Evolutionary conservation across 768 basidiomycete genomes (phyloP).

Genomic region (Phylloporus sp.): DNA sequence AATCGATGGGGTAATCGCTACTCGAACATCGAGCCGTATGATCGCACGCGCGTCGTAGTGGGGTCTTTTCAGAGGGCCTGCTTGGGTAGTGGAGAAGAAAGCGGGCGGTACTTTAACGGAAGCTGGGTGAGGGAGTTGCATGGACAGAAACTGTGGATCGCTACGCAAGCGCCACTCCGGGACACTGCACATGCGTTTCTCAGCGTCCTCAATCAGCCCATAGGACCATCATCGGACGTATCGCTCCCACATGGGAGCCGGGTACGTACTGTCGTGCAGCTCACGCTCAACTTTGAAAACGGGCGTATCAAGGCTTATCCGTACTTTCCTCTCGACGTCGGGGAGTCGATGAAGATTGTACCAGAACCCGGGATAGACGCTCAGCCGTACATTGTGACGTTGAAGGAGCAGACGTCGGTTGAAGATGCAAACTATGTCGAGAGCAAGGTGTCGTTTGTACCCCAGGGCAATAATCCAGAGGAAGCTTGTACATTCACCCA

Average conservation of each 20-base stretch:
- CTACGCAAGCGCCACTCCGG: constrained; percentile 76
- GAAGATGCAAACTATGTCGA: constrained; percentile 57
- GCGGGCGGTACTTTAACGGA: constrained; percentile 71
- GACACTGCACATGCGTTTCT: constrained; percentile 73
- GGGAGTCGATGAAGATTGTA: constrained; percentile 44
- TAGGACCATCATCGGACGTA: constrained; percentile 32
- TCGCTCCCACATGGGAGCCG: constrained; percentile 36
- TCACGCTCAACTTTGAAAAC: constrained; percentile 69
- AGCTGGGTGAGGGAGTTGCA: constrained; percentile 77
- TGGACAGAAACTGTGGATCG: constrained; percentile 80
- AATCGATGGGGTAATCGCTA: constrained; percentile 65
- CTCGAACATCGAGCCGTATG: constrained; percentile 70
- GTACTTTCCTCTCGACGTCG: constrained; percentile 67
- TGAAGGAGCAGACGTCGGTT: constrained; percentile 44
- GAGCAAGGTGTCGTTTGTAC: constrained; percentile 56
- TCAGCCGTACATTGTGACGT: constrained; percentile 53
- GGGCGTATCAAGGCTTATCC: constrained; percentile 70
- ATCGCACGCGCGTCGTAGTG: constrained; percentile 71
- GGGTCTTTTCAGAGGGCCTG: constrained; percentile 21
- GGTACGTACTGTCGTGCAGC: constrained; percentile 75
- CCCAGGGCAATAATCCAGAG: constrained; percentile 28
- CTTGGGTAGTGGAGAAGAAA: constrained; percentile 20
- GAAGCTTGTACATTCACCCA: constrained; percentile 59
- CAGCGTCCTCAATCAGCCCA: constrained; percentile 56
- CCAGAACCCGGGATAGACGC: constrained; percentile 43